Percentiles rank a stretch among this genome's conserved stretches.
Evolutionary conservation across 768 basidiomycete species (phyloP).

Genomic region (Boletus sensibilis): DNA sequence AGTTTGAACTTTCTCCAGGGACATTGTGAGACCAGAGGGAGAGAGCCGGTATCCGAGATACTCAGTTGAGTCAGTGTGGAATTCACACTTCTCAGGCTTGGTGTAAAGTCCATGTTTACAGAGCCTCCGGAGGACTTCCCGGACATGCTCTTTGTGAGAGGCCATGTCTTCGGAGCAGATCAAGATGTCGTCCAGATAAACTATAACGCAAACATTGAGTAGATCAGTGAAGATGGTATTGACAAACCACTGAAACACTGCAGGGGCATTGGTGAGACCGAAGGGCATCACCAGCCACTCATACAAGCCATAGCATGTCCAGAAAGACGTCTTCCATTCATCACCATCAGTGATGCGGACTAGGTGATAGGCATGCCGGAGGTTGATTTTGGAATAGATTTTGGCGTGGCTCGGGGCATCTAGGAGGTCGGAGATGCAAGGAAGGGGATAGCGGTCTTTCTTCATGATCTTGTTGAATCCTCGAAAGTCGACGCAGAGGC

Average conservation of each 20-base stretch:
- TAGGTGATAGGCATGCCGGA: no score
- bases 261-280: no score
- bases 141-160: not conserved
- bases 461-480: constrained; percentile 34
- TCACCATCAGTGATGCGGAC: not conserved
- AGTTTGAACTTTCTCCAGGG: not conserved
- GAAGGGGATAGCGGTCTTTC: constrained; percentile 25
- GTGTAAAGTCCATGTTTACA: not conserved
- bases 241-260: constrained; percentile 29
- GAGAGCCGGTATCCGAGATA: not conserved
- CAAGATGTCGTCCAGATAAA: constrained; percentile 47
- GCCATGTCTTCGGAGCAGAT: constrained; percentile 31
- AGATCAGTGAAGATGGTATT: constrained; percentile 12
- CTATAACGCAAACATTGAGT: constrained; percentile 34
- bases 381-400: no score
- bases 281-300: no score
- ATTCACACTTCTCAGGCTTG: not conserved
- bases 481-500: constrained; percentile 32
- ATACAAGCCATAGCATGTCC: not conserved
- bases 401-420: no score
- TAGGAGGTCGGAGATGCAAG: no score
- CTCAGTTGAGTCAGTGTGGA: not conserved
- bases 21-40: not conserved
- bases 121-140: not conserved
- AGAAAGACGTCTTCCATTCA: not conserved